phyloP scores from a whole-genome alignment of 106 monocot genomes.

The Allium fistulosum region DNA sequence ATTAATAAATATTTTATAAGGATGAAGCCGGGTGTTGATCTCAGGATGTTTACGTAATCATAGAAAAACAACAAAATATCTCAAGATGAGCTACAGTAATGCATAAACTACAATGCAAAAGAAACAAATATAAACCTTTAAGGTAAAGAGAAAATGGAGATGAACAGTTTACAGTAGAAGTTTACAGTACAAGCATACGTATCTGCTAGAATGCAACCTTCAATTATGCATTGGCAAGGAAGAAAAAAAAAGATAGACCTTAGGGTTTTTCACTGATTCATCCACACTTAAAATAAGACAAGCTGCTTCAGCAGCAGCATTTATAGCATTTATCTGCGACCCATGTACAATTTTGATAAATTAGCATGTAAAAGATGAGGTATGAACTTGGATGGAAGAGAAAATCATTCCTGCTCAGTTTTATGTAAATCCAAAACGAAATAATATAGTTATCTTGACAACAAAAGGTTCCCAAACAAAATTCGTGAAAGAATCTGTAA shows the following conservation, averaged over 20 bases:
- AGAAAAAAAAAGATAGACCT: conserved; percentile 36
- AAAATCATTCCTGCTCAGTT: neutral
- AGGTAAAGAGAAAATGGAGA: neutral
- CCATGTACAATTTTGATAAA: neutral
- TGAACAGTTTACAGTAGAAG: neutral
- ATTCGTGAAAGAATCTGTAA: conserved; percentile 88
- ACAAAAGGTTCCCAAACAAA: conserved; percentile 99
- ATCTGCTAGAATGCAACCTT: neutral
- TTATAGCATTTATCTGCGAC: conserved; percentile 92
- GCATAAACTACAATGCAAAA: too few relatives aligned
- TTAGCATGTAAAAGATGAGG: neutral
- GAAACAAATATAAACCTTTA: neutral
- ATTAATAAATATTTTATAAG: too few relatives aligned
- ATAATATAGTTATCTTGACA: conserved; percentile 47
- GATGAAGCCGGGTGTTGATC: too few relatives aligned
- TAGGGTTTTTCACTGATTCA: conserved; percentile 94
- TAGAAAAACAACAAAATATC: too few relatives aligned
- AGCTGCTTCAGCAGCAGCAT: conserved; percentile 97
- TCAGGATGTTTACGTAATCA: too few relatives aligned
- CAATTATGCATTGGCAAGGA: neutral
- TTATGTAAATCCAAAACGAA: neutral
- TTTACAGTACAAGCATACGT: neutral
- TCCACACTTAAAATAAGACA: conserved; percentile 96
- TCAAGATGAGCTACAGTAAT: too few relatives aligned
- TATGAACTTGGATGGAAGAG: neutral